Percentiles rank a stretch among this genome's conserved stretches.
phyloP scores from a whole-genome alignment of 768 basidiomycete genomes.

The Rubroboletus satanas region DNA sequence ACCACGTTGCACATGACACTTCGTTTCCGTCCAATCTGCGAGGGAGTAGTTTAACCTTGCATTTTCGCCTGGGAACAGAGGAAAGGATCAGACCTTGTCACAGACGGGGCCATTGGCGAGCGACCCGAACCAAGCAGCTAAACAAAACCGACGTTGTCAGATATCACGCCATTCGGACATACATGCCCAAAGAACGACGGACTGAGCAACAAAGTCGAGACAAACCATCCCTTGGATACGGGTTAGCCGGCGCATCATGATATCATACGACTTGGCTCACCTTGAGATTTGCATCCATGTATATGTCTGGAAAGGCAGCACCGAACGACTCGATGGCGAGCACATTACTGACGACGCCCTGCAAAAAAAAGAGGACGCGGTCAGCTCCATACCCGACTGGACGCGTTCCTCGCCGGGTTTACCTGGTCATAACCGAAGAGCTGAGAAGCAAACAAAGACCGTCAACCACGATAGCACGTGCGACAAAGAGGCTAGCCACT shows the following conservation, averaged over 20 bases:
- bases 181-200: slow-evolving; percentile 1
- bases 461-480: not conserved
- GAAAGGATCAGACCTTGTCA: slow-evolving; percentile 21
- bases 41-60: not conserved
- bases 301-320: slow-evolving; percentile 31
- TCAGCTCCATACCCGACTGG: not conserved
- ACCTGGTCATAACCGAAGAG: slow-evolving; percentile 34
- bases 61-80: not conserved
- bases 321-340: slow-evolving; percentile 34
- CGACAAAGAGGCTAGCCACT: slow-evolving; percentile 6
- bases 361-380: not conserved
- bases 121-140: slow-evolving; percentile 32
- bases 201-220: slow-evolving; percentile 29
- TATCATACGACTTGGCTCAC: not conserved
- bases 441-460: slow-evolving; percentile 6
- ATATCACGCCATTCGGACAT: not conserved
- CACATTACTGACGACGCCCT: slow-evolving; percentile 33
- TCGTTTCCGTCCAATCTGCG: slow-evolving; percentile 28
- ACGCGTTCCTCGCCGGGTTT: not conserved
- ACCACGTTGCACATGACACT: slow-evolving; percentile 28
- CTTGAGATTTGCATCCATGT: slow-evolving; percentile 27
- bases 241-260: not conserved
- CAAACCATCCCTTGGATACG: slow-evolving; percentile 28
- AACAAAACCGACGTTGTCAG: slow-evolving; percentile 5
- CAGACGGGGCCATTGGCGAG: slow-evolving; percentile 30